These are phyloP conservation scores for Pythium sp. DNA, from an alignment of 352 stramenopile genomes.

Conservation along the genomic window DNA sequence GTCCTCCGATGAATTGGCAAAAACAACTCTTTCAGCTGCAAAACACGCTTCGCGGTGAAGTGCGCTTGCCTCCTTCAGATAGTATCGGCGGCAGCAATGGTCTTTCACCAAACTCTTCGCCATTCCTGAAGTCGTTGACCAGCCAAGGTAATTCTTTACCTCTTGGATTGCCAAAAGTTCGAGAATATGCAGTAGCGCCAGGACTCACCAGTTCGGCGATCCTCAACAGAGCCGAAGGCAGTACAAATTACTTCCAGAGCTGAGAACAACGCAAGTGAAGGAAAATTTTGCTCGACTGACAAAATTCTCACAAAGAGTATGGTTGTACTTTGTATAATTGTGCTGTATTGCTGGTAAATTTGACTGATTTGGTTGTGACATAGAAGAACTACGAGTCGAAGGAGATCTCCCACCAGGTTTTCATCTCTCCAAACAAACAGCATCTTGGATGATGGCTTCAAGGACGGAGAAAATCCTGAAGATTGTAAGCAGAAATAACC, in stretches of 20 bases:
- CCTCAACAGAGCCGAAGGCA: background rate
- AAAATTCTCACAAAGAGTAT: background rate
- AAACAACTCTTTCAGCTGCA: slow-evolving; percentile 28
- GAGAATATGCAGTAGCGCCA: no score
- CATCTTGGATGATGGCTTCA: slow-evolving; percentile 35
- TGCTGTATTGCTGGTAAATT: no score
- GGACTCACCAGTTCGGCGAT: background rate
- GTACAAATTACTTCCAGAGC: background rate
- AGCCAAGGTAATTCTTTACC: no score
- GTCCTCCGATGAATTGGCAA: slow-evolving; percentile 41
- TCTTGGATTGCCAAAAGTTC: no score
- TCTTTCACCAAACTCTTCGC: background rate
- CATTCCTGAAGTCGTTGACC: background rate
- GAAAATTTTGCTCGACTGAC: background rate
- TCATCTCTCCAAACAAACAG: slow-evolving; percentile 7
- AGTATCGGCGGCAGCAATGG: slow-evolving; percentile 1
- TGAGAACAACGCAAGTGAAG: background rate
- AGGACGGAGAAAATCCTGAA: slow-evolving; percentile 29
- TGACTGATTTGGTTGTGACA: background rate
- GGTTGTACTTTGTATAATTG: background rate
- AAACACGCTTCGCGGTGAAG: background rate
- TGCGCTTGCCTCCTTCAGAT: background rate
- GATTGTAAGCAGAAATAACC: background rate
- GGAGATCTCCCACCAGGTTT: background rate
- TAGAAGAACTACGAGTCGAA: background rate